A percentile compares a stretch with the other conserved stretches of the same genome.
These are phyloP conservation scores for Alternaria incomplexa DNA, from an alignment of 2,329 filamentous ascomycete genomes.

Conservation along the genomic window DNA sequence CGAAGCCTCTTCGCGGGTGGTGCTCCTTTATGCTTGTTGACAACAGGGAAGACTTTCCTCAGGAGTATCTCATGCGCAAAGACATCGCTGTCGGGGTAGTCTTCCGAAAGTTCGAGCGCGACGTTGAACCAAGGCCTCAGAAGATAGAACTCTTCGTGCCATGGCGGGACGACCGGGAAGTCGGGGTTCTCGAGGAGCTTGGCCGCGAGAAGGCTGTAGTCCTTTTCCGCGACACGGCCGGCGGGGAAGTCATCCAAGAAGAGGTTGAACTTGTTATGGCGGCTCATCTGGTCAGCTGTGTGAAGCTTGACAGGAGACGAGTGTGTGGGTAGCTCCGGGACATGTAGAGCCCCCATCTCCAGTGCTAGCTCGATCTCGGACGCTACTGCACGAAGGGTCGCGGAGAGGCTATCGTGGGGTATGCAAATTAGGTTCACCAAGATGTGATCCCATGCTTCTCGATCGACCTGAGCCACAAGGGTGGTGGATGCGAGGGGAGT, in stretches of 20 bases:
- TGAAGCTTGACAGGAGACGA: not conserved
- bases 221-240: conserved; percentile 39
- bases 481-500: not conserved
- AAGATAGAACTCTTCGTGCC: not conserved
- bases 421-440: not conserved
- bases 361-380: not conserved
- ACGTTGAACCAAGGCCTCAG: not conserved
- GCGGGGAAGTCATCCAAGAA: conserved; percentile 58
- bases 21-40: not conserved
- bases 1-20: not conserved
- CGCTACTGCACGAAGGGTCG: not conserved
- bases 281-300: not conserved
- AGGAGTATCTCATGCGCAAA: not conserved
- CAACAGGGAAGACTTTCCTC: not conserved
- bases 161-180: not conserved
- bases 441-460: not conserved
- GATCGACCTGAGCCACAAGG: not conserved
- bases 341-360: not conserved
- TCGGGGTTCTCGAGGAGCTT: not conserved
- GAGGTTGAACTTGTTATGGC: conserved; percentile 23
- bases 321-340: not conserved
- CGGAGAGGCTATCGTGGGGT: not conserved
- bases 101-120: not conserved
- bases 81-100: not conserved
- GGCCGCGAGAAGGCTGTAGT: not conserved